Evolutionary conservation across 2,329 filamentous ascomycete species (phyloP).

Genomic region (Cryphonectria nitschkei): DNA sequence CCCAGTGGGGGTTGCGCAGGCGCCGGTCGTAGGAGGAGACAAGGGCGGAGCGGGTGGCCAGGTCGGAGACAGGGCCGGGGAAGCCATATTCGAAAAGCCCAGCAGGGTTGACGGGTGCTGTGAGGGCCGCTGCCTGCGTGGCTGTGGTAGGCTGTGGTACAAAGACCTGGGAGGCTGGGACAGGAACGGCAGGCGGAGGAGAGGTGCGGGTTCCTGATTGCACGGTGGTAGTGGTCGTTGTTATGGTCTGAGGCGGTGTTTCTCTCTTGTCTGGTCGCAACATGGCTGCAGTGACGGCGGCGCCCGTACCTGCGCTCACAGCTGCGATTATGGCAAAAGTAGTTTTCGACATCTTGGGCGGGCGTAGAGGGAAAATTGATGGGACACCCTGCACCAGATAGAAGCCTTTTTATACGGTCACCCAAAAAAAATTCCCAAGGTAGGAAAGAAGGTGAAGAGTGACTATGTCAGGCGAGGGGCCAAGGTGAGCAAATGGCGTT

Average conservation of each 20-base stretch:
- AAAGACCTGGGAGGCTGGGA: slow-evolving; percentile 64
- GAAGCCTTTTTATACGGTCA: slow-evolving; percentile 29
- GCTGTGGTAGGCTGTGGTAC: slow-evolving; percentile 37
- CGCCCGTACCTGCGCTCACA: slow-evolving; percentile 75
- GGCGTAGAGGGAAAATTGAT: neutral
- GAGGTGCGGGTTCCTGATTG: slow-evolving; percentile 34
- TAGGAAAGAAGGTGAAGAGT: slow-evolving; percentile 9
- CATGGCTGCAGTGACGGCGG: slow-evolving; percentile 71
- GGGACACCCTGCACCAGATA: no score
- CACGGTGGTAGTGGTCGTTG: slow-evolving; percentile 41
- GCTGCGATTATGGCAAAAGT: slow-evolving; percentile 77
- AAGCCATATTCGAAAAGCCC: slow-evolving; percentile 88
- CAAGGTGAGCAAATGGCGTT: slow-evolving; percentile 24
- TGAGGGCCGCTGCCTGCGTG: slow-evolving; percentile 30
- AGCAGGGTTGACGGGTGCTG: slow-evolving; percentile 68
- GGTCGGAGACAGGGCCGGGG: slow-evolving; percentile 85
- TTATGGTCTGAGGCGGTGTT: slow-evolving; percentile 38
- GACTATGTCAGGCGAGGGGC: slow-evolving; percentile 28
- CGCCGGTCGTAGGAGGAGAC: slow-evolving; percentile 90
- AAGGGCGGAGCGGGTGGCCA: slow-evolving; percentile 75
- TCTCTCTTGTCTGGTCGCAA: slow-evolving; percentile 52
- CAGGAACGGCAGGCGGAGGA: slow-evolving; percentile 40
- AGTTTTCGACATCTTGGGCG: slow-evolving; percentile 72
- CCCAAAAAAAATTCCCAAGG: neutral
- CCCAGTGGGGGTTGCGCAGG: slow-evolving; percentile 91